A percentile compares a stretch with the other conserved stretches of the same genome.
These are phyloP conservation scores for Periglandula ipomoeae DNA, from an alignment of 2,329 filamentous ascomycete genomes.

Conservation along the genomic window DNA sequence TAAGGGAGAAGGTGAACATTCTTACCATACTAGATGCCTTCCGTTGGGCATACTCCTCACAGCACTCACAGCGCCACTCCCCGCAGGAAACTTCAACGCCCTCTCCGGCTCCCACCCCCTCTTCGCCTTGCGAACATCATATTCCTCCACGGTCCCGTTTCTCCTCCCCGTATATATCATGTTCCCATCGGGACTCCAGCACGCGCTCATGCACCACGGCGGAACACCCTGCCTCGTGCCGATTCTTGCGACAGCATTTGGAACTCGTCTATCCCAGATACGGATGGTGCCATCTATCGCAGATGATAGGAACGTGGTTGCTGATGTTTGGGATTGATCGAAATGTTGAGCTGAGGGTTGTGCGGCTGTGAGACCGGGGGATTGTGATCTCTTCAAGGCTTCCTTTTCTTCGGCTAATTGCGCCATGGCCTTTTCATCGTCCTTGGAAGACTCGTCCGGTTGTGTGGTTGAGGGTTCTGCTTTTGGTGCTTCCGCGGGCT, in stretches of 20 bases:
- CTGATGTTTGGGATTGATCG: conserved; percentile 52
- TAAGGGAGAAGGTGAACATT: conserved; percentile 1
- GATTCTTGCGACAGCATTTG: conserved; percentile 71
- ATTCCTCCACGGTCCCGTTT: conserved; percentile 93
- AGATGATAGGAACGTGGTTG: conserved; percentile 79
- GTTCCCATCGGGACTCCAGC: conserved; percentile 94
- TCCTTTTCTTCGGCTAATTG: conserved; percentile 5
- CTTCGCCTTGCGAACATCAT: conserved; percentile 66
- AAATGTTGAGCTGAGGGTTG: conserved; percentile 30
- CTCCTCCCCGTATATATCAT: conserved; percentile 86
- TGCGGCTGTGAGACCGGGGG: conserved; percentile 24
- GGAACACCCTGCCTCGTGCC: conserved; percentile 65
- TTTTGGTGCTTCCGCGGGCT: background rate
- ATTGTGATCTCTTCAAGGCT: conserved; percentile 14
- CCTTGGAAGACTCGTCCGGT: background rate
- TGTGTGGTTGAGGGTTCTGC: background rate
- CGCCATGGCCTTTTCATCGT: conserved; percentile 1
- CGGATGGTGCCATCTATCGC: conserved; percentile 80
- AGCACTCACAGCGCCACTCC: conserved; percentile 82
- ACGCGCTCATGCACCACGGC: conserved; percentile 95
- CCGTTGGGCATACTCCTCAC: conserved; percentile 88
- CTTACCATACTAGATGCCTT: conserved; percentile 71
- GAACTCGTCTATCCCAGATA: conserved; percentile 83
- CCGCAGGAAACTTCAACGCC: conserved; percentile 77
- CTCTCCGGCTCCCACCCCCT: conserved; percentile 64